These are phyloP conservation scores for Strobilomyces echinocephalus DNA, from an alignment of 768 basidiomycete species.

Conservation along the genomic window DNA sequence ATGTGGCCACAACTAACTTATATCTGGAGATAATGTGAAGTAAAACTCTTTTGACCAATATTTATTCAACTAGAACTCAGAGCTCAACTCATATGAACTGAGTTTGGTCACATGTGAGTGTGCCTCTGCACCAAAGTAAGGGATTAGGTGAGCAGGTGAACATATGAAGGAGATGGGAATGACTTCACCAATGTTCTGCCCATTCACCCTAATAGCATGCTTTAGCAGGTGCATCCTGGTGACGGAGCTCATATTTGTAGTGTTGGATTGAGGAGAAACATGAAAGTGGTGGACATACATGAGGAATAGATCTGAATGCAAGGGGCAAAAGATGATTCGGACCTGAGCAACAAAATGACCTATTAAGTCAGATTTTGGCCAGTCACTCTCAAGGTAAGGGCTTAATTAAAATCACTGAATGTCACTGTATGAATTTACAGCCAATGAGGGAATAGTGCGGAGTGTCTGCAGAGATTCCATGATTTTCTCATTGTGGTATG, in stretches of 20 bases:
- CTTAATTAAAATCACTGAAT: neutral
- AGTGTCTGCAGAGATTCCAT: neutral
- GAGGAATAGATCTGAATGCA: neutral
- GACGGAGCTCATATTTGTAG: neutral
- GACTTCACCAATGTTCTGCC: neutral
- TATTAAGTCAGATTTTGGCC: neutral
- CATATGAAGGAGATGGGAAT: neutral
- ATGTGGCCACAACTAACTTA: too few relatives aligned
- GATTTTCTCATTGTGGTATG: neutral
- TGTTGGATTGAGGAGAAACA: neutral
- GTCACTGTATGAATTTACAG: neutral
- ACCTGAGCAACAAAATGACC: neutral
- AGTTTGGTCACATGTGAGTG: neutral
- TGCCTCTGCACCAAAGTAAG: neutral
- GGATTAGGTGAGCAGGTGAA: neutral
- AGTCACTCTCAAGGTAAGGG: neutral
- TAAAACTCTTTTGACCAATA: too few relatives aligned
- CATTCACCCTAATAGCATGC: neutral
- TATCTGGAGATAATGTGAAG: too few relatives aligned
- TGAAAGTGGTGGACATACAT: neutral
- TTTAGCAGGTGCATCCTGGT: neutral
- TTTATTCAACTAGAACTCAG: neutral
- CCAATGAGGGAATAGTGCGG: neutral
- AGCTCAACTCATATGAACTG: neutral
- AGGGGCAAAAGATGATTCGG: neutral